Evolutionary conservation across 352 stramenopile species (phyloP).

Genomic region (Elongisporangium prolatum): DNA sequence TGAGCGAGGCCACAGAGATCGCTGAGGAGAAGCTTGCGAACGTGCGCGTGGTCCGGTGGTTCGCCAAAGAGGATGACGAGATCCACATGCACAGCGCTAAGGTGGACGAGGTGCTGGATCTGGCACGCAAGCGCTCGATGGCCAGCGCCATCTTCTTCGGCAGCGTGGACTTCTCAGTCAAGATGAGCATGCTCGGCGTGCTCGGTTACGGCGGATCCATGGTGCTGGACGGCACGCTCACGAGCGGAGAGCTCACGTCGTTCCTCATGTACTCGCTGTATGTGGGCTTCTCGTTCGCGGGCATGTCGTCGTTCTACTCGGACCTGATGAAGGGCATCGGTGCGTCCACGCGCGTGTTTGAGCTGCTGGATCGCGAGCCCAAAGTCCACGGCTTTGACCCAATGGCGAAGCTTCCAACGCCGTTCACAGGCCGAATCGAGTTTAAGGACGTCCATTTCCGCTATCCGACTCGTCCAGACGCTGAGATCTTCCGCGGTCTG

Average conservation of each 20-base stretch:
- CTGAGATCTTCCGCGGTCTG: conserved; percentile 41
- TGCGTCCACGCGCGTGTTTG: conserved; percentile 87
- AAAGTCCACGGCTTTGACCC: conserved; percentile 39
- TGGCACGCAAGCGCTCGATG: conserved; percentile 68
- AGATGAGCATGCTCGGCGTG: conserved; percentile 87
- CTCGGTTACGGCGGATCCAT: conserved; percentile 91
- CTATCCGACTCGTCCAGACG: conserved; percentile 59
- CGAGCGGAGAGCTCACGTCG: conserved; percentile 88
- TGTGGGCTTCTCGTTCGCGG: conserved; percentile 86
- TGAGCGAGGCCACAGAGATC: conserved; percentile 89
- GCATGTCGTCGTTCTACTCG: conserved; percentile 91
- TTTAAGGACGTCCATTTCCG: conserved; percentile 83
- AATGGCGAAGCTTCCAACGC: conserved; percentile 17
- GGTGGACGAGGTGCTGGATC: conserved; percentile 50
- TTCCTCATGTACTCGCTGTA: conserved; percentile 94
- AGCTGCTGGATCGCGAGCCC: conserved; percentile 84
- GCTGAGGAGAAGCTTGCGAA: conserved; percentile 92
- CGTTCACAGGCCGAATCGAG: conserved; percentile 50
- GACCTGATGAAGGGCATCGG: conserved; percentile 88
- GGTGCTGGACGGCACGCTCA: conserved; percentile 81
- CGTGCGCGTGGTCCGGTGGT: conserved; percentile 91
- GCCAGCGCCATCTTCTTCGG: conserved; percentile 84
- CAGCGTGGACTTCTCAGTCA: conserved; percentile 76
- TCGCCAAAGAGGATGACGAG: conserved; percentile 78
- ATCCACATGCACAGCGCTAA: conserved; percentile 48